Base-by-base conservation (phyloP, 805 yeast species). In the Wickerhamiella sergipiensis region DNA sequence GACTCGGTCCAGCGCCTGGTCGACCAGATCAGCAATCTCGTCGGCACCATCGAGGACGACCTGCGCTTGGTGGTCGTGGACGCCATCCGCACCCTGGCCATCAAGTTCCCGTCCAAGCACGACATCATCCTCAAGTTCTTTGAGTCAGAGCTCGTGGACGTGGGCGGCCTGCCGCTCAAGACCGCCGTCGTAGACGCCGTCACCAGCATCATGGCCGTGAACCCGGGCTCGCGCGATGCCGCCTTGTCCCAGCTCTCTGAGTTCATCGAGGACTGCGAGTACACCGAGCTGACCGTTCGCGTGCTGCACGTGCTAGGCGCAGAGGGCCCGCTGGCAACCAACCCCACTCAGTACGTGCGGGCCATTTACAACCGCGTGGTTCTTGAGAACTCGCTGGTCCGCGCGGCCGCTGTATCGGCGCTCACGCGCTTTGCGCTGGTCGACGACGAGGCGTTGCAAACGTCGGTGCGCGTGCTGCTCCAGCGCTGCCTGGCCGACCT, bases 251-350 rank as follows among this genome's bases (percentile, higher is more conserved):
- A 83, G 66, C 75, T 92, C 60, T 88, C 97, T 74, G 98, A 92
- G 68, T 89, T 88, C 64, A 92, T 92, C 61, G 98, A 92, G 70
- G 98, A 92, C 73, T 92, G 97, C 71, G 98, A 92, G 70, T 90
- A 76, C 71, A 85, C 95, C 29, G 96, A 88, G 68, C 79, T 92
- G 55, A 79, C 94, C 24, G 95, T 89, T n/a, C 79, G 97, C 64
- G 82, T 92, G 52, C 75, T 92, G 67, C 95, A 89, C 68, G 68
- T 90, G 55, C 76, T 92, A 57, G 98, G 98, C 64, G 85, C 81
- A 57, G 95, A 89, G 67, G 98, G 98, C 54, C 97, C 98, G 61
- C 71, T 74, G 52, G 82, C 95, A 5, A 59, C 82, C 7, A 83
- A 83, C 56, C 96, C 97, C 52, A 83, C 95, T 1, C 75, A 85